Conservation (phyloP, 768 basidiomycete genomes). For the Rhodosporidiobolus odoratus region DNA sequence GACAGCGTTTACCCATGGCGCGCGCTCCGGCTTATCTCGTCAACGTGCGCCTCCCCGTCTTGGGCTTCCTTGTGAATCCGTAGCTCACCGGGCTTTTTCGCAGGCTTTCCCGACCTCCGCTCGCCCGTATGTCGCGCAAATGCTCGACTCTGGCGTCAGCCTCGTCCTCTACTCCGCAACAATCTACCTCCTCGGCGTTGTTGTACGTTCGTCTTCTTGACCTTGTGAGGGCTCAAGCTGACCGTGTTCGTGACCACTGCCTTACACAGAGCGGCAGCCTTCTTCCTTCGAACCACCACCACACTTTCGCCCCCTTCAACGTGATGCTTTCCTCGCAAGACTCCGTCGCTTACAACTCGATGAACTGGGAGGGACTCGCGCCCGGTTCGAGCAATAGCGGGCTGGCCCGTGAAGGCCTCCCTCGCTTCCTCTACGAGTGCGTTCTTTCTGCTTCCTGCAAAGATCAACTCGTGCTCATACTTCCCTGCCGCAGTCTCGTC, state of each 20-base stretch:
- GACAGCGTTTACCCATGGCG: constrained; percentile 2
- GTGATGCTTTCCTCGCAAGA: not conserved
- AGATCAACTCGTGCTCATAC: not conserved
- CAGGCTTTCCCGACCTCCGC: constrained; percentile 32
- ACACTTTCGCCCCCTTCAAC: constrained; percentile 22
- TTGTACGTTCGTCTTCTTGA: constrained; percentile 2
- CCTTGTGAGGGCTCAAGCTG: not conserved
- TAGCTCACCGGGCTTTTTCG: no score
- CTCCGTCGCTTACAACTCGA: not conserved
- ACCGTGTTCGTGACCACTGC: not conserved
- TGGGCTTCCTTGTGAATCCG: no score
- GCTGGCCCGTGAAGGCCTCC: constrained; percentile 15
- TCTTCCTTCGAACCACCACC: constrained; percentile 22
- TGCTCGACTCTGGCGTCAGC: constrained; percentile 25
- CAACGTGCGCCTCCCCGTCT: constrained; percentile 11
- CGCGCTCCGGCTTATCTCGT: constrained; percentile 20
- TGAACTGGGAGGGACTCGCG: constrained; percentile 25
- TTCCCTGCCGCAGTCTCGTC: not conserved
- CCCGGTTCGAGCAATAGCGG: not conserved
- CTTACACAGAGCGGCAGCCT: constrained; percentile 20
- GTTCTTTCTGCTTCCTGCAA: not conserved
- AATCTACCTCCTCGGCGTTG: constrained; percentile 29
- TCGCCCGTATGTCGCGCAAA: constrained; percentile 17
- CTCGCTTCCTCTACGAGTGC: constrained; percentile 13
- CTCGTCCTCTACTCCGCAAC: constrained; percentile 25